These are phyloP conservation scores for Solanum pinnatisectum DNA, from an alignment of 257 asterid genomes.

Conservation along the genomic window DNA sequence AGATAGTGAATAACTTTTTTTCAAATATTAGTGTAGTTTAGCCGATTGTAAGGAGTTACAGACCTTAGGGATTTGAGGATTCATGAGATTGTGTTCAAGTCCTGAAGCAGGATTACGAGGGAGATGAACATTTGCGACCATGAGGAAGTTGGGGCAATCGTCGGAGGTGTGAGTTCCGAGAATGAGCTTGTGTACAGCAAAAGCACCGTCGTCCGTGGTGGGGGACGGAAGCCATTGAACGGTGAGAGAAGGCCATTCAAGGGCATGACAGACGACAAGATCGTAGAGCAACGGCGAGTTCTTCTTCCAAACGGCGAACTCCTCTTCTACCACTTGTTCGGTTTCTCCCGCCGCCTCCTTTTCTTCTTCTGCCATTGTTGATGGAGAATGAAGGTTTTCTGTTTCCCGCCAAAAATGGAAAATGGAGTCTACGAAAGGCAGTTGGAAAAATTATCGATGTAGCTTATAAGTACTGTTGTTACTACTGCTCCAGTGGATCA, in stretches of 20 bases:
- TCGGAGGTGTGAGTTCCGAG: slow-evolving; percentile 93
- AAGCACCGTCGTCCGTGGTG: slow-evolving; percentile 34
- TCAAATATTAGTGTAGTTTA: neutral
- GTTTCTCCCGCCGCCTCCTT: slow-evolving; percentile 13
- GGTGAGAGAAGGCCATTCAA: slow-evolving; percentile 98
- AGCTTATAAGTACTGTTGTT: neutral
- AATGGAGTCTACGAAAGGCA: neutral
- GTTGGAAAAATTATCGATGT: neutral
- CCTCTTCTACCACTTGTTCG: slow-evolving; percentile 62
- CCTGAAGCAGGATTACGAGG: slow-evolving; percentile 51
- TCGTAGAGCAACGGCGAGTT: slow-evolving; percentile 82
- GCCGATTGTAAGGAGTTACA: neutral
- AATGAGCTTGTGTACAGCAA: slow-evolving; percentile 45
- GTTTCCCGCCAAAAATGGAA: slow-evolving; percentile 36
- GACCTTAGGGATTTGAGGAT: slow-evolving; percentile 53
- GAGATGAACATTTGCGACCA: slow-evolving; percentile 75
- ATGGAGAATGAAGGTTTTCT: slow-evolving; percentile 3
- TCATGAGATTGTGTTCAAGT: slow-evolving; percentile 27
- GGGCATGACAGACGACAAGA: slow-evolving; percentile 69
- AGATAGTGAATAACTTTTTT: neutral
- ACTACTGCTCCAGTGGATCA: neutral
- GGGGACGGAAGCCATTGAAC: slow-evolving; percentile 76
- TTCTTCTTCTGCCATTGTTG: slow-evolving; percentile 19
- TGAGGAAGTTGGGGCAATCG: slow-evolving; percentile 56
- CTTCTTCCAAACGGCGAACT: slow-evolving; percentile 92